Evolutionary conservation across 2,329 filamentous ascomycete species (phyloP), one percentile per base, ranked within the genome.

Genomic region (Colletotrichum sp.): DNA sequence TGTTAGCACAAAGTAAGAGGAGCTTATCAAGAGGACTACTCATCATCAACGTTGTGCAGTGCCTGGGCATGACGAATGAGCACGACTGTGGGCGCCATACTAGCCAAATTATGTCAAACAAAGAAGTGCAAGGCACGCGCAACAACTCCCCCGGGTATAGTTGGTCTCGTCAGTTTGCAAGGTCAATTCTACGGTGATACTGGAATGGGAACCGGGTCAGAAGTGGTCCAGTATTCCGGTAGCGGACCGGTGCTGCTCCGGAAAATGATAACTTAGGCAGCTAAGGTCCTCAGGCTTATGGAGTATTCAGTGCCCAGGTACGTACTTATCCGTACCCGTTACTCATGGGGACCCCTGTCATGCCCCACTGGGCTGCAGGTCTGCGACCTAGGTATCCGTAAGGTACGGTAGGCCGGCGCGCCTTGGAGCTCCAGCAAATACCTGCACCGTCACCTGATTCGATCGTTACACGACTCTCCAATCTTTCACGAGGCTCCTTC

Each of bases 51-150:
- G 75, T 92, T 92, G 81, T 92, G 90, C n/a, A 87, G 81, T 10
- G 88, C 90, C 84, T 99, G 95, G 18, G 95, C 96, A 89, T 99
- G 96, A 79, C 96, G 94, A 81, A 98, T 93, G 81, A 99, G 89
- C 79, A 99, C 94, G 75, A 98, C 80, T 0, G 86, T 90, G 1
- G 89, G 90, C 68, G 90, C 81, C 90, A 92, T 91, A 24, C 43
- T 78, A 30, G 14, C 28, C 26, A 30, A n/a, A 8, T 12, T n/a
- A 24, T 36, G 30, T 52, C 43, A 24, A 52, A 52, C 6, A 21
- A 13, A 52, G n/a, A 21, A 21, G 43, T 21, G 10, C 43, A 21
- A 7, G n/a, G 10, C 43, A 52, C 43, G n/a, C 43, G 43, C 43
- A 21, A 21, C 10, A 7, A 24, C 10, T 48, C 2, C 6, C n/a